Conservation (phyloP, 2,329 filamentous ascomycete genomes). For the Monilinia vaccinii-corymbosi region DNA sequence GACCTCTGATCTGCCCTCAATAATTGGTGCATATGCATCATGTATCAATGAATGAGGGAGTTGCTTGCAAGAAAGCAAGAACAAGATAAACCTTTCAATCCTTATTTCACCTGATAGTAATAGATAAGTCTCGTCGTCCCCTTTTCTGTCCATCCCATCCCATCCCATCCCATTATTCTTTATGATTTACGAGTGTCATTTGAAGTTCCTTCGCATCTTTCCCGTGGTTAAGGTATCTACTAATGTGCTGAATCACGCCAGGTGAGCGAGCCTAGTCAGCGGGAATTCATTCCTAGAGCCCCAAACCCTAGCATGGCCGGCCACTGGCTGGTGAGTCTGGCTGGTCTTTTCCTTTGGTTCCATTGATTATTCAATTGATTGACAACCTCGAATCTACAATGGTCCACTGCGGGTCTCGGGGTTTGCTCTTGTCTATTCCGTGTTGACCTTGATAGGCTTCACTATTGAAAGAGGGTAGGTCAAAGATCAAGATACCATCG, state of each 20-base stretch:
- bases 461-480: not conserved
- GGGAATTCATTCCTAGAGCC: constrained; percentile 5
- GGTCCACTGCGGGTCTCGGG: constrained; percentile 13
- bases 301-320: constrained; percentile 2
- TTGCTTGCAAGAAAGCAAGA: not conserved
- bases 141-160: constrained; percentile 5
- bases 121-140: constrained; percentile 1
- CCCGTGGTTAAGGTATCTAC: not conserved
- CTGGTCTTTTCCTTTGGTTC: not conserved
- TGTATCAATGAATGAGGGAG: not conserved
- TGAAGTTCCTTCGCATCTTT: constrained; percentile 5
- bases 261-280: not conserved
- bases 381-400: constrained; percentile 9
- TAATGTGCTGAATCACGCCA: not conserved
- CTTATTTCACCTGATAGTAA: not conserved
- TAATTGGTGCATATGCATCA: constrained; percentile 8
- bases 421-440: not conserved
- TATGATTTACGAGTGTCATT: not conserved
- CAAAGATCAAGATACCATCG: constrained; percentile 6
- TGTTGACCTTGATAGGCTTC: not conserved
- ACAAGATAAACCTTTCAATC: not conserved
- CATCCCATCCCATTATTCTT: too few species aligned
- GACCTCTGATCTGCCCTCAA: not conserved
- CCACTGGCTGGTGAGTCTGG: not conserved
- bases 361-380: not conserved